Evolutionary conservation across 1,284 basidiomycete species (phyloP), one percentile per base, ranked within the genome.

Genomic region (Ceratobasidium sp.): DNA sequence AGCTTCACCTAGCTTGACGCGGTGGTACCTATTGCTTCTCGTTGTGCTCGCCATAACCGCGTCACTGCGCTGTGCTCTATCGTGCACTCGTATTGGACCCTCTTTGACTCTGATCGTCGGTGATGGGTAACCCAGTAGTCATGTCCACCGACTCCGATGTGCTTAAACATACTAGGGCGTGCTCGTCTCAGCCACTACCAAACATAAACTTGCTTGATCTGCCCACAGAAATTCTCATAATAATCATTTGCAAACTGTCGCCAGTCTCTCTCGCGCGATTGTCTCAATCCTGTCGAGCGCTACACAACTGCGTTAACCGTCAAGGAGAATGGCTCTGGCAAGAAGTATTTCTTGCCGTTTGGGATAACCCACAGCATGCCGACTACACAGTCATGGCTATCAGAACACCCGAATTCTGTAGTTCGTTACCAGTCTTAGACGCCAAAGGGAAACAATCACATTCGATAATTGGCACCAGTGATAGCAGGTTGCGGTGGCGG

Each of bases 291-390:
- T 74, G 74, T 36, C 43, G 59, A 23, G 64, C 58, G 18, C 52
- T 72, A 26, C 57, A 61, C 32, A 43, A 45, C 16, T 60, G 36
- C 16, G 50, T 72, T 26, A 62, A 74, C 36, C 26, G 43, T 28
- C 41, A 59, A 6, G 60, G 58, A 16, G 71, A 64, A 4, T 43
- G 48, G 23, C 34, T 74, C 36, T 74, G 74, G 74, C 59, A 45
- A 41, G 58, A 30, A 2, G 18, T 71, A 46, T 74, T 74, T 50
- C 62, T 74, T 34, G n/a, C 26, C 12, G 32, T 57, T 12, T 74
- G 71, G 71, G 74, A 74, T 28, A 71, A 74, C 30, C 71, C 74
- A 18, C 23, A 52, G 21, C 34, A 43, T n/a, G 65, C 65, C 30
- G 53, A 69, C 14, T 36, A 45, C 18, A 34, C 39, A 1, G 52